These are phyloP conservation scores for Erythrophleum fordii DNA, from an alignment of 306 rosid species.

Conservation along the genomic window DNA sequence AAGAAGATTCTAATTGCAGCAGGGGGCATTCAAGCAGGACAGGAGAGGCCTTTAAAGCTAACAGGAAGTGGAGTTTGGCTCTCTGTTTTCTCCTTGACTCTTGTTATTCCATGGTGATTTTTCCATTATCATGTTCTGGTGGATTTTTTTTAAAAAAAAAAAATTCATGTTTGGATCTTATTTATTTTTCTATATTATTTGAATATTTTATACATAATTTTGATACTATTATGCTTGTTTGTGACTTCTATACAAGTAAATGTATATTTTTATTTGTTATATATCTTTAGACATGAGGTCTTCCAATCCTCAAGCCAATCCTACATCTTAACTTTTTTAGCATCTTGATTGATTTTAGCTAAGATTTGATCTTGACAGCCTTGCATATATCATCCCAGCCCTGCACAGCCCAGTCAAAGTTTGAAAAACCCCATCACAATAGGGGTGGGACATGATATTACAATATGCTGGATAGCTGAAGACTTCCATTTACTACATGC, in stretches of 20 bases:
- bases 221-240: not conserved
- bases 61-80: not conserved
- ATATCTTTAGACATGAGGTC: not conserved
- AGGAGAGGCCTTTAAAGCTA: not conserved
- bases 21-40: not conserved
- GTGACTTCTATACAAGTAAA: not conserved
- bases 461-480: not conserved
- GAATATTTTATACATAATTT: not conserved
- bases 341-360: not conserved
- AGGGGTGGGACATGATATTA: slow-evolving; percentile 13
- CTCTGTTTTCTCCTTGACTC: not conserved
- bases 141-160: not conserved
- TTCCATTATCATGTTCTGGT: not conserved
- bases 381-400: not conserved
- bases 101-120: not conserved
- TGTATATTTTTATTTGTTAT: not conserved
- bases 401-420: not conserved
- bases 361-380: not conserved
- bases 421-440: slow-evolving; percentile 26
- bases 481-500: slow-evolving; percentile 6
- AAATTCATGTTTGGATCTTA: not conserved
- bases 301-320: not conserved
- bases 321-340: not conserved
- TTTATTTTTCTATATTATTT: not conserved
- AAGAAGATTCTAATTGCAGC: not conserved